Conservation (phyloP, 495 filamentous ascomycete genomes). For the Trichoderma gamsii region DNA sequence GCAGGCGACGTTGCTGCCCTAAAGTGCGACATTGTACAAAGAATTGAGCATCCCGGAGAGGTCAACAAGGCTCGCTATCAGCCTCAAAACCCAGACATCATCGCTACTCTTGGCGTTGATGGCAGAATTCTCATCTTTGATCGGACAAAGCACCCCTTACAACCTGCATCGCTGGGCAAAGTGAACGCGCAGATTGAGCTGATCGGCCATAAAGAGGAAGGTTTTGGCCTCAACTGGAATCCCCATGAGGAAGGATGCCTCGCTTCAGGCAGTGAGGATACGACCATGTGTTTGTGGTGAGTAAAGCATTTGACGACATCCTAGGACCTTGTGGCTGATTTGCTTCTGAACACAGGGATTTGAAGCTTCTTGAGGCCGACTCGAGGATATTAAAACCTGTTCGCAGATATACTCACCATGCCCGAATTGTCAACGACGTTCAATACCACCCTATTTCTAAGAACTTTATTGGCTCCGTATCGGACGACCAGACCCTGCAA, state of each 20-base stretch:
- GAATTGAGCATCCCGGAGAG: constrained; percentile 92
- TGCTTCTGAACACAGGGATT: constrained; percentile 52
- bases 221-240: constrained; percentile 93
- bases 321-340: not conserved
- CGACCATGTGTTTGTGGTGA: constrained; percentile 85
- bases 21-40: constrained; percentile 86
- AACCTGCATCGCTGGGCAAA: constrained; percentile 52
- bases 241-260: constrained; percentile 76
- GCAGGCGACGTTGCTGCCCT: constrained; percentile 50
- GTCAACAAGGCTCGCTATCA: constrained; percentile 98
- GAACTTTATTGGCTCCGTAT: constrained; percentile 82
- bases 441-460: constrained; percentile 82
- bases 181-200: constrained; percentile 80
- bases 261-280: constrained; percentile 83
- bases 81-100: constrained; percentile 95
- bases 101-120: constrained; percentile 88
- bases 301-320: constrained; percentile 18
- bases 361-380: constrained; percentile 61
- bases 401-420: constrained; percentile 79
- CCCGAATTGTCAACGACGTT: constrained; percentile 90
- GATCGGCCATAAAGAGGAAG: constrained; percentile 78
- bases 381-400: constrained; percentile 64
- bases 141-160: constrained; percentile 81
- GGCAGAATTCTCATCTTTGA: constrained; percentile 89
- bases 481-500: constrained; percentile 89